Evolutionary conservation across 345 rosid species (phyloP).

Genomic region (Erucastrum elatum): DNA sequence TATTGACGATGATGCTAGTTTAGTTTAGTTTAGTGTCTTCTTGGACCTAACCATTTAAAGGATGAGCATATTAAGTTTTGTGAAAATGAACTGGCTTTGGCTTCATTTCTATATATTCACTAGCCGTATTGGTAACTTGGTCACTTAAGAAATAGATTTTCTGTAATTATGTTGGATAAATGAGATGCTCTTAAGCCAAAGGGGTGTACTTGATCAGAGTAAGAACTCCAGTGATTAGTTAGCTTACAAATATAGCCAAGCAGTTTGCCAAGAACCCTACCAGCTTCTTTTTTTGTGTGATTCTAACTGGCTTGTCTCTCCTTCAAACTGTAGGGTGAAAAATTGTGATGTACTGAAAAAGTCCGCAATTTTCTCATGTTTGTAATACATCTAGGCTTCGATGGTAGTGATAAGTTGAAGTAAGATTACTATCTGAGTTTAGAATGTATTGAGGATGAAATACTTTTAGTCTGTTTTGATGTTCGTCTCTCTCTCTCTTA

Average conservation of each 20-base stretch:
- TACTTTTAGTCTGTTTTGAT: background rate
- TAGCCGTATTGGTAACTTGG: no score
- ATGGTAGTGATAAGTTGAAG: slow-evolving; percentile 9
- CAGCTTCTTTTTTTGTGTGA: background rate
- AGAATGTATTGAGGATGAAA: background rate
- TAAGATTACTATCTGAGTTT: background rate
- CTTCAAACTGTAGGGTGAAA: background rate
- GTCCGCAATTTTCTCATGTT: background rate
- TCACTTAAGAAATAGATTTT: background rate
- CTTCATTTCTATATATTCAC: no score
- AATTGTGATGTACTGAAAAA: background rate
- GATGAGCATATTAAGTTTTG: no score
- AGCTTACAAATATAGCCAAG: background rate
- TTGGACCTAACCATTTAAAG: no score
- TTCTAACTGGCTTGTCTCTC: background rate
- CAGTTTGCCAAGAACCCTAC: background rate
- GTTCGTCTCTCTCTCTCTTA: slow-evolving; percentile 1
- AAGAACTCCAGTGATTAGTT: background rate
- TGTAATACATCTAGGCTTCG: background rate
- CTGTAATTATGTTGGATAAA: background rate
- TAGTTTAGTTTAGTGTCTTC: no score
- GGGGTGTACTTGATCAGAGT: background rate
- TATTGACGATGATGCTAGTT: background rate
- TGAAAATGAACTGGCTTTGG: no score
- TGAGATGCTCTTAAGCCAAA: background rate